Evolutionary conservation across 2,329 filamentous ascomycete genomes (phyloP).

Genomic region (Ramularia endophylla): DNA sequence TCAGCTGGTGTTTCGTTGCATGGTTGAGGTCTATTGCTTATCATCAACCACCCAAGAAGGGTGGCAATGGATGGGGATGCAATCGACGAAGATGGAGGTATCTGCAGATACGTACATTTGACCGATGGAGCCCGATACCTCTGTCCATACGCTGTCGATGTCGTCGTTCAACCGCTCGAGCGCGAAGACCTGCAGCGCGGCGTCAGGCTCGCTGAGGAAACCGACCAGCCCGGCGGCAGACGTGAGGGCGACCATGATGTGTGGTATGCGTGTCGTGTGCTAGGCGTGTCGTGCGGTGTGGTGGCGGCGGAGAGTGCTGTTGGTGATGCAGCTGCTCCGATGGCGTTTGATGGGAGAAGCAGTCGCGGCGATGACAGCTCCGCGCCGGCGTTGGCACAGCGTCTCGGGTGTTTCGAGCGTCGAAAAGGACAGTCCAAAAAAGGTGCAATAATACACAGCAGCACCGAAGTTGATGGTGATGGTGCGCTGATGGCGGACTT

Average conservation of each 20-base stretch:
- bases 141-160: conserved; percentile 95
- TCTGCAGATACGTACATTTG: conserved; percentile 80
- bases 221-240: conserved; percentile 92
- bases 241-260: conserved; percentile 78
- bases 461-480: conserved; percentile 6
- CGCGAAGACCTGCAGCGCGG: conserved; percentile 90
- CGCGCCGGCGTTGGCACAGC: too few relatives aligned
- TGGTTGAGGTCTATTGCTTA: too few relatives aligned
- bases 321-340: conserved; percentile 3
- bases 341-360: too few relatives aligned
- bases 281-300: conserved; percentile 2
- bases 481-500: neutral
- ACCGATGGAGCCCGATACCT: conserved; percentile 85
- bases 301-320: conserved; percentile 8
- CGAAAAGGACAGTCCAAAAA: conserved; percentile 7
- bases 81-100: neutral
- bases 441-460: conserved; percentile 5
- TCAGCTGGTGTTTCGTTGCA: too few relatives aligned
- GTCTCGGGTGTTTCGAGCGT: too few relatives aligned
- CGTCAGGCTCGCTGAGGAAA: conserved; percentile 91
- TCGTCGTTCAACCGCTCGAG: conserved; percentile 93
- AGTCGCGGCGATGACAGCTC: too few relatives aligned
- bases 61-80: neutral
- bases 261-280: conserved; percentile 1
- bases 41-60: too few relatives aligned